Evolutionary conservation across 176 grass and related monocot species (phyloP).

Genomic region (Rhipidocladum racemiflorum): DNA sequence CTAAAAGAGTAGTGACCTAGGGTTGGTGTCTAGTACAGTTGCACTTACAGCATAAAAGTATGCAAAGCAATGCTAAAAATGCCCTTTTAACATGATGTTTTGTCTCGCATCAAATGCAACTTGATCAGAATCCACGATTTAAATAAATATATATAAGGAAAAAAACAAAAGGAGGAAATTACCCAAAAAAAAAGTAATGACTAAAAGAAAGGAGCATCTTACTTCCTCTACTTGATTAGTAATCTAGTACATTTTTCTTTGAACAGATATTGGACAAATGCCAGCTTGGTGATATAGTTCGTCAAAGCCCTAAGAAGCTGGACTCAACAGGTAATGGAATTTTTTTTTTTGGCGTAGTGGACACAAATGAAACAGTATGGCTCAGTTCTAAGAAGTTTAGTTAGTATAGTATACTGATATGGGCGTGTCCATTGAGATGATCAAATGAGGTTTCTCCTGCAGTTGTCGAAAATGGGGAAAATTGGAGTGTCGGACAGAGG

Average conservation of each 20-base stretch:
- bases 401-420: background rate
- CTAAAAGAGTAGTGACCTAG: background rate
- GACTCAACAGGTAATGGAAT: constrained; percentile 66
- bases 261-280: constrained; percentile 79
- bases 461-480: constrained; percentile 95
- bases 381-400: background rate
- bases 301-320: constrained; percentile 64
- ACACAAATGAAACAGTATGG: background rate
- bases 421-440: constrained; percentile 16
- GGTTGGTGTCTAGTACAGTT: background rate
- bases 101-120: constrained; percentile 1
- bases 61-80: background rate
- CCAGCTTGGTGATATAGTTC: constrained; percentile 83
- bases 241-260: constrained; percentile 2
- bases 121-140: background rate
- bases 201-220: background rate
- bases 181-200: constrained; percentile 2
- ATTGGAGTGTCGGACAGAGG: constrained; percentile 89
- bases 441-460: constrained; percentile 23
- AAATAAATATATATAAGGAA: constrained; percentile 4
- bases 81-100: background rate
- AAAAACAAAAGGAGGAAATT: background rate
- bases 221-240: constrained; percentile 17
- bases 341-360: constrained; percentile 1
- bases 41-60: background rate